phyloP scores from a whole-genome alignment of 2,329 filamentous ascomycete species.

The Westerdykella aurantiaca region DNA sequence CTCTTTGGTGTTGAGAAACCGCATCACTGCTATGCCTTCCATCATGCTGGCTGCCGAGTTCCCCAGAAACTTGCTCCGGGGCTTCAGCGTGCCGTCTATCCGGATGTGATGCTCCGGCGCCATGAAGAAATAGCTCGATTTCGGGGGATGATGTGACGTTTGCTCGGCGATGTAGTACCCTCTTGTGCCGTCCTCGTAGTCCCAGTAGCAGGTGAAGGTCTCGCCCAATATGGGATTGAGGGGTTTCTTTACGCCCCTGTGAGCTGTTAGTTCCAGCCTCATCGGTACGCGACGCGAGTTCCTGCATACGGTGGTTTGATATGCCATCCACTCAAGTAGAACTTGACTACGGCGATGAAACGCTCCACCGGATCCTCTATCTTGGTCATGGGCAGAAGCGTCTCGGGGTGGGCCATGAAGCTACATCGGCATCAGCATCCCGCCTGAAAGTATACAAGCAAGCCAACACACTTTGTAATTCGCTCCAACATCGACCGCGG shows the following conservation, averaged over 20 bases:
- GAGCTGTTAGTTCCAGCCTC: conserved; percentile 21
- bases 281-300: background rate
- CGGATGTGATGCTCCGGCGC: conserved; percentile 88
- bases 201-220: conserved; percentile 93
- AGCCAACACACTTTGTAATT: conserved; percentile 78
- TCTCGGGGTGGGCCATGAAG: conserved; percentile 99
- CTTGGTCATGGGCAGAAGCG: conserved; percentile 76
- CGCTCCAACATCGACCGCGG: conserved; percentile 96
- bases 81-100: conserved; percentile 93
- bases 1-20: conserved; percentile 78
- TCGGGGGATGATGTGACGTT: conserved; percentile 95
- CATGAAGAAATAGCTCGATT: conserved; percentile 99
- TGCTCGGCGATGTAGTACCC: conserved; percentile 97
- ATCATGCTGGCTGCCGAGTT: conserved; percentile 98
- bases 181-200: conserved; percentile 73
- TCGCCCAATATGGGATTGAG: conserved; percentile 95
- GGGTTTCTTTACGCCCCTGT: conserved; percentile 93
- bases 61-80: conserved; percentile 87
- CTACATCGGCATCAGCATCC: conserved; percentile 44
- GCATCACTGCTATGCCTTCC: conserved; percentile 89
- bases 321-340: conserved; percentile 98
- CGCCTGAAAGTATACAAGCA: background rate
- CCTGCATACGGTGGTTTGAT: conserved; percentile 83
- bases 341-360: conserved; percentile 94
- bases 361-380: conserved; percentile 85